These are phyloP conservation scores for Lomentospora prolificans DNA, from an alignment of 2,329 filamentous ascomycete genomes.

Conservation along the genomic window DNA sequence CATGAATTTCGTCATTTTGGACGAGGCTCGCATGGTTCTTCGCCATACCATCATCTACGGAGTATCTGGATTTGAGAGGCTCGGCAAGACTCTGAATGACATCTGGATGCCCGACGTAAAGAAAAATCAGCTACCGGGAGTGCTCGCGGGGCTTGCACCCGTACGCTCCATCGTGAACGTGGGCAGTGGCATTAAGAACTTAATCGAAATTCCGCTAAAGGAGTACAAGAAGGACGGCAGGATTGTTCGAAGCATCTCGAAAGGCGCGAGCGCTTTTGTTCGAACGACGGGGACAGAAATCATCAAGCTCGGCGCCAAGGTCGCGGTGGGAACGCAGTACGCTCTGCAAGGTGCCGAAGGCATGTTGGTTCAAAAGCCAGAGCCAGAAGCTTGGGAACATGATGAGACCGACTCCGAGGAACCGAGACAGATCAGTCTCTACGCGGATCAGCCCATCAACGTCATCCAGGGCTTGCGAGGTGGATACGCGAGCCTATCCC, in stretches of 20 bases:
- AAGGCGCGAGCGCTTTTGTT: constrained; percentile 81
- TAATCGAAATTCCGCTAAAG: constrained; percentile 79
- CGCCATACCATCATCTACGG: constrained; percentile 90
- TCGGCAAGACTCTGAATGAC: constrained; percentile 85
- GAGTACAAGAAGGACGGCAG: constrained; percentile 94
- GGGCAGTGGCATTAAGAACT: constrained; percentile 73
- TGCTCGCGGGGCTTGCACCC: constrained; percentile 80
- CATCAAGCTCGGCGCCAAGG: constrained; percentile 87
- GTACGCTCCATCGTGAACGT: constrained; percentile 89
- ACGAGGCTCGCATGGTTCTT: constrained; percentile 77
- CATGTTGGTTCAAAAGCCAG: constrained; percentile 46
- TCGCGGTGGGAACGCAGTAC: constrained; percentile 92
- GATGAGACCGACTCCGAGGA: constrained; percentile 58
- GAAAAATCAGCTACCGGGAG: constrained; percentile 75
- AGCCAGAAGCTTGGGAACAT: constrained; percentile 36
- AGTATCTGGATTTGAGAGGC: constrained; percentile 77
- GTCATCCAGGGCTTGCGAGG: constrained; percentile 78
- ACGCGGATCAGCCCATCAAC: constrained; percentile 87
- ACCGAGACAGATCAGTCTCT: constrained; percentile 70
- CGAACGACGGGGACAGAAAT: constrained; percentile 89
- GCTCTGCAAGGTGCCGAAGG: constrained; percentile 82
- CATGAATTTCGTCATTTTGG: constrained; percentile 95
- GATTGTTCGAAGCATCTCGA: constrained; percentile 82
- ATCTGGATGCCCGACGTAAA: constrained; percentile 95
- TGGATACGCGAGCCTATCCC: constrained; percentile 71